Evolutionary conservation across 768 basidiomycete species (phyloP), one percentile per base, ranked within the genome.

Genomic region (Tricholoma bakamatsutake): DNA sequence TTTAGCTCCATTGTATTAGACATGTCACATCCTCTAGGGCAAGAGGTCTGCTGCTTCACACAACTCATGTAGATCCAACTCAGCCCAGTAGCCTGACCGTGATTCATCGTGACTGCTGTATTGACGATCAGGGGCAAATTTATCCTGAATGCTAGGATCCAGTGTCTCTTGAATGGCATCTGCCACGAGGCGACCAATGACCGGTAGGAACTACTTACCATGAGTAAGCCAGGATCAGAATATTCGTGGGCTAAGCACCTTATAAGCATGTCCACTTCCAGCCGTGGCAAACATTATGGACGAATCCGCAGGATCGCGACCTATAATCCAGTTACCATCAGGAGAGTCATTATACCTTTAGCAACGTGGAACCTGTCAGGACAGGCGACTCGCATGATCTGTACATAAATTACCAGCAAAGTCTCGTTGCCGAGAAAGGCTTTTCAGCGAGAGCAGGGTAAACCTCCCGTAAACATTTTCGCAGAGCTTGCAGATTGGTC

Each of bases 311-410:
- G 79, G 77, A 60, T 88, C 82, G 57, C 72, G 81, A 24, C 93
- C 90, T 60, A 98, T 91, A 42, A 97, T 73, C 91, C 93, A 98
- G 68, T 98, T 81, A 3, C 83, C 86, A 63, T 94, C 88, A 1
- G 84, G 79, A 4, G 93, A 84, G 62, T 97, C 95, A 21, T 87
- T 87, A 67, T 98, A 98, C 92, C 92, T 94, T 59, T 15, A 39
- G 15, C 13, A 52, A 13, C 1, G 43, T n/a, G 15, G 9, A 40
- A 28, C 35, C 12, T 12, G 17, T 57, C 37, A 58, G 39, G 13
- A 24, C 42, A 42, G 40, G 40, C 11, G 6, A 13, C 30, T 12
- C 9, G 50, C 48, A 43, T 12, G 31, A 30, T 37, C 31, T 18
- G 12, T 15, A 43, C 13, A 8, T 1, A 37, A 24, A 18, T 67